Conservation (phyloP, 2,329 filamentous ascomycete species). For the Knufia fluminis region DNA sequence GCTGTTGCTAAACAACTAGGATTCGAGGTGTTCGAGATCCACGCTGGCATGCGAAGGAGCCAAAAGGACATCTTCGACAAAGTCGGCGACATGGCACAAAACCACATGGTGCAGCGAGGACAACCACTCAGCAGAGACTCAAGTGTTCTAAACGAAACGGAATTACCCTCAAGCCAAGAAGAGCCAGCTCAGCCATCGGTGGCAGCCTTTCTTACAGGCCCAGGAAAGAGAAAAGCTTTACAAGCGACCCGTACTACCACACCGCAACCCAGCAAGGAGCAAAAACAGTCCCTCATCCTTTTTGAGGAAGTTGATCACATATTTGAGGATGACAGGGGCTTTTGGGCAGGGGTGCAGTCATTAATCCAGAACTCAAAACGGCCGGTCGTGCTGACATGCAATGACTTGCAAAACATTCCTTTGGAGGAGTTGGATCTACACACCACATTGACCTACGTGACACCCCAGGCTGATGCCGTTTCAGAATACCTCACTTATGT, state of each 20-base stretch:
- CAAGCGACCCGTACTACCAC: slow-evolving; percentile 8
- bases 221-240: slow-evolving; percentile 21
- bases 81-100: slow-evolving; percentile 93
- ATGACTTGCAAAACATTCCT: slow-evolving; percentile 75
- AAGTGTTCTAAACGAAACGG: slow-evolving; percentile 13
- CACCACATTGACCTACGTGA: slow-evolving; percentile 68
- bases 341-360: slow-evolving; percentile 73
- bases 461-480: slow-evolving; percentile 57
- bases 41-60: slow-evolving; percentile 69
- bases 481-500: slow-evolving; percentile 73
- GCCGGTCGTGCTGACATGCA: slow-evolving; percentile 92
- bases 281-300: slow-evolving; percentile 90
- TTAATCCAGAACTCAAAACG: slow-evolving; percentile 78
- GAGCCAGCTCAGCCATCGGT: slow-evolving; percentile 23
- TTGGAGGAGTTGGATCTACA: slow-evolving; percentile 66
- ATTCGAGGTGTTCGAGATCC: slow-evolving; percentile 94
- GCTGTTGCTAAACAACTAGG: slow-evolving; percentile 84
- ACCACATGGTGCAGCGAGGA: slow-evolving; percentile 65
- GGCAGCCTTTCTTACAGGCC: slow-evolving; percentile 11
- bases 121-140: slow-evolving; percentile 15
- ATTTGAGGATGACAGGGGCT: slow-evolving; percentile 91
- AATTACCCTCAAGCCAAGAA: slow-evolving; percentile 14
- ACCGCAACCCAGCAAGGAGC: slow-evolving; percentile 31
- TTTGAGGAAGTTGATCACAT: slow-evolving; percentile 89
- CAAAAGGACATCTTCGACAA: slow-evolving; percentile 85